Conservation (phyloP, 768 basidiomycete genomes). For the Nidularia pulvinata region DNA sequence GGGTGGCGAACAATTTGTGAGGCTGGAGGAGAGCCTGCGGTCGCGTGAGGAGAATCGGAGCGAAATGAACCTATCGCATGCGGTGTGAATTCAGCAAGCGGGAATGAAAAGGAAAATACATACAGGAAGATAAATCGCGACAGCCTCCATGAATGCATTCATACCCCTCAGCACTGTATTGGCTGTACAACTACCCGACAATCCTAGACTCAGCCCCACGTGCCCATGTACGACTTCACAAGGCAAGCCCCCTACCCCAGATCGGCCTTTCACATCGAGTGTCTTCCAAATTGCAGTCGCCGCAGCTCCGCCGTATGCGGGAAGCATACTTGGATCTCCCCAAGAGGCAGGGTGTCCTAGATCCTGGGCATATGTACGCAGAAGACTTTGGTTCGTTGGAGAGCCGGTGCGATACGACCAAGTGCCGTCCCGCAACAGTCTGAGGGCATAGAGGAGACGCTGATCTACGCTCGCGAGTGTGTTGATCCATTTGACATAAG, state of each 20-base stretch:
- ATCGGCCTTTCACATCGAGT: constrained; percentile 51
- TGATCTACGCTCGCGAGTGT: constrained; percentile 68
- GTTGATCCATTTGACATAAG: constrained; percentile 80
- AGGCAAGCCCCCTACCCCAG: constrained; percentile 67
- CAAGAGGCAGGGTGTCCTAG: constrained; percentile 60
- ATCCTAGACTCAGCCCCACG: constrained; percentile 42
- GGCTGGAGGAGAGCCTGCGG: constrained; percentile 51
- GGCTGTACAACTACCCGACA: constrained; percentile 55
- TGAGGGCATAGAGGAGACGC: constrained; percentile 54
- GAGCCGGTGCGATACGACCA: constrained; percentile 62
- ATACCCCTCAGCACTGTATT: constrained; percentile 55
- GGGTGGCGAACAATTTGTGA: constrained; percentile 33
- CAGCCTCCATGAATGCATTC: constrained; percentile 60
- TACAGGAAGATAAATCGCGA: constrained; percentile 74
- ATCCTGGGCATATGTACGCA: constrained; percentile 46
- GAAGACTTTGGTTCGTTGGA: constrained; percentile 31
- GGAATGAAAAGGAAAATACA: constrained; percentile 16
- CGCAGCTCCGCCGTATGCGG: constrained; percentile 56
- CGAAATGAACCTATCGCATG: constrained; percentile 61
- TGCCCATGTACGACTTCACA: constrained; percentile 74
- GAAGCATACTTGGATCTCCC: constrained; percentile 62
- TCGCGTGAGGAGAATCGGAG: constrained; percentile 62
- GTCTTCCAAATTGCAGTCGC: constrained; percentile 56
- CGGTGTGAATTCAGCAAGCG: not conserved
- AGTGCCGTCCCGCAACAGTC: constrained; percentile 45